Percentiles rank a stretch among this genome's conserved stretches.
Conservation (phyloP, 1,284 basidiomycete species). For the Fomitopsis pinicola region DNA sequence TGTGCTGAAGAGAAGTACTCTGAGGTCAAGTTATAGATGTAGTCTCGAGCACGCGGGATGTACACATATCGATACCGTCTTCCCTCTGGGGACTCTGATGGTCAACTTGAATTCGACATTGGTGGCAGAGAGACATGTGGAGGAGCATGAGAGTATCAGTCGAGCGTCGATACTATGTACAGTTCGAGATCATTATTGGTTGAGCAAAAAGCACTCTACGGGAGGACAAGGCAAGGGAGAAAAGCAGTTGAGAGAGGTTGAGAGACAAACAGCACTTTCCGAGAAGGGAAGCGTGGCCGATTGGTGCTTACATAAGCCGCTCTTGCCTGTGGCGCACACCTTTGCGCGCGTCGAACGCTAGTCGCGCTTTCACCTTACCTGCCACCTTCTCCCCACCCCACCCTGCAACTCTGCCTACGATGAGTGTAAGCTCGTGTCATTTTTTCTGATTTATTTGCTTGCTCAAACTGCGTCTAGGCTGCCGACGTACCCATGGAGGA, state of each 20-base stretch:
- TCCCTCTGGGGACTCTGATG: no score
- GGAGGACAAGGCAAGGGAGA: not conserved
- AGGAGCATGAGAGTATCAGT: not conserved
- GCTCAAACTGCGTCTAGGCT: not conserved
- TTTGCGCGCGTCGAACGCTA: not conserved
- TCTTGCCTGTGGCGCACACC: not conserved
- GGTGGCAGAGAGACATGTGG: no score
- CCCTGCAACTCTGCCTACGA: not conserved
- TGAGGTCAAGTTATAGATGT: not conserved
- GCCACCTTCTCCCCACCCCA: not conserved
- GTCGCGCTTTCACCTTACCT: not conserved
- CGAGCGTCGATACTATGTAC: no score
- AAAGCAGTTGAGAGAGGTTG: not conserved
- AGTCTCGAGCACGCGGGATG: not conserved
- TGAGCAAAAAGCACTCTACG: not conserved
- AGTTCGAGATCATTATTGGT: no score
- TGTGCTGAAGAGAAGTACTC: not conserved
- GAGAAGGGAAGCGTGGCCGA: not conserved
- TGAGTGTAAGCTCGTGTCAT: not conserved
- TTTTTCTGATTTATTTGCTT: not conserved
- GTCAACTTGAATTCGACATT: no score
- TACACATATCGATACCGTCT: not conserved
- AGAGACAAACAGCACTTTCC: not conserved
- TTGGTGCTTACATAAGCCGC: not conserved
- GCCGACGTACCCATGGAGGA: conserved; percentile 45